A percentile compares a stretch with the other conserved stretches of the same genome.
Evolutionary conservation across 106 monocot genomes (phyloP).

Genomic region (Dendrobium chrysotoxum): DNA sequence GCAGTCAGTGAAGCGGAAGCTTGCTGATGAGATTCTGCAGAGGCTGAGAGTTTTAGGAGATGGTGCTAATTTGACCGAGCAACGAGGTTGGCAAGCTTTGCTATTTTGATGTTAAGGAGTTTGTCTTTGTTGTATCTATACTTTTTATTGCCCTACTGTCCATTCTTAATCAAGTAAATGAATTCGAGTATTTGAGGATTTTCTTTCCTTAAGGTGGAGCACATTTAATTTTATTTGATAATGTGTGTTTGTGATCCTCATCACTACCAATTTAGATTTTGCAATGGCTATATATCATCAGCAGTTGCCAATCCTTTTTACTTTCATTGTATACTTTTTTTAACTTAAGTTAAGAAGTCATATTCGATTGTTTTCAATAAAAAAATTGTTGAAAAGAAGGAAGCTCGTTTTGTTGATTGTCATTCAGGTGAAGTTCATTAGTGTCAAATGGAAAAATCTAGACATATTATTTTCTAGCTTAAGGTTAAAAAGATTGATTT

Average conservation of each 20-base stretch:
- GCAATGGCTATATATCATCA: not conserved
- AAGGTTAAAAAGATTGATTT: too few relatives aligned
- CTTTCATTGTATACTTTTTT: not conserved
- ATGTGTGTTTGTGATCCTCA: not conserved
- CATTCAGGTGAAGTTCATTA: not conserved
- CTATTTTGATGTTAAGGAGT: not conserved
- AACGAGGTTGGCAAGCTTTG: slow-evolving; percentile 40
- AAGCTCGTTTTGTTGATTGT: not conserved
- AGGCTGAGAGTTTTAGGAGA: slow-evolving; percentile 36
- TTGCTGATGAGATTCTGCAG: slow-evolving; percentile 59
- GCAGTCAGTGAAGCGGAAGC: slow-evolving; percentile 41
- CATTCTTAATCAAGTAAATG: not conserved
- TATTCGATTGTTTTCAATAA: not conserved
- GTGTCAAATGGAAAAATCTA: not conserved
- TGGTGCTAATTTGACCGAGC: slow-evolving; percentile 26
- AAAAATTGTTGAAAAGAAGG: not conserved
- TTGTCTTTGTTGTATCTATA: not conserved
- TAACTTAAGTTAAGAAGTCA: not conserved
- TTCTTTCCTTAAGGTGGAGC: not conserved
- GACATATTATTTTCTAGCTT: too few relatives aligned
- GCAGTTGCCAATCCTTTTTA: not conserved
- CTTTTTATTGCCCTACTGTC: not conserved
- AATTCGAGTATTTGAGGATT: not conserved
- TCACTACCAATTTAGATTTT: not conserved
- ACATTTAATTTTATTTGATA: not conserved